phyloP scores from a whole-genome alignment of 2,329 filamentous ascomycete species.

The Cercospora canescens region DNA sequence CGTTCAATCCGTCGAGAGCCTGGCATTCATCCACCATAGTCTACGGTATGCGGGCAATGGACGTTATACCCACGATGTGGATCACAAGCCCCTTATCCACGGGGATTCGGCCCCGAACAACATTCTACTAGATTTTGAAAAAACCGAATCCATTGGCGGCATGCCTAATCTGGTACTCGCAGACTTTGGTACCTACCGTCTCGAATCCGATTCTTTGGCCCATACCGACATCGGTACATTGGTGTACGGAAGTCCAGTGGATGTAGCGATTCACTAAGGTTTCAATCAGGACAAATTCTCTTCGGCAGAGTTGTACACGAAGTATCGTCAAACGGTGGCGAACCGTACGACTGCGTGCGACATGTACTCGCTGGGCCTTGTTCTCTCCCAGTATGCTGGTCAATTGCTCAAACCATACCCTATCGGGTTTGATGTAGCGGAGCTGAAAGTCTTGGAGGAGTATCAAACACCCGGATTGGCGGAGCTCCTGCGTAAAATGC shows the following conservation, averaged over 20 bases:
- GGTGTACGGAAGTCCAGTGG: not conserved
- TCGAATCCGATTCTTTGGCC: not conserved
- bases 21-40: conserved; percentile 22
- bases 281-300: not conserved
- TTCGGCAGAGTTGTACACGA: not conserved
- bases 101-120: no score
- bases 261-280: not conserved
- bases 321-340: not conserved
- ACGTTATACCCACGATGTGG: conserved; percentile 2
- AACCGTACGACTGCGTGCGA: conserved; percentile 11
- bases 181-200: conserved; percentile 17
- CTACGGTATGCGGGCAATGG: conserved; percentile 10
- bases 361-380: conserved; percentile 22
- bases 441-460: conserved; percentile 5
- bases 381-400: conserved; percentile 15
- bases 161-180: conserved; percentile 20
- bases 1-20: conserved; percentile 14
- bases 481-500: conserved; percentile 7
- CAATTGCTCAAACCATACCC: not conserved
- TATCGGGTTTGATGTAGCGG: conserved; percentile 11
- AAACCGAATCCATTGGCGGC: not conserved
- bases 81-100: conserved; percentile 14
- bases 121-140: conserved; percentile 14
- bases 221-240: not conserved
- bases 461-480: conserved; percentile 13